A percentile compares a stretch with the other conserved stretches of the same genome.
Evolutionary conservation across 2,329 filamentous ascomycete species (phyloP).

Genomic region (Arachnomyces sp.): DNA sequence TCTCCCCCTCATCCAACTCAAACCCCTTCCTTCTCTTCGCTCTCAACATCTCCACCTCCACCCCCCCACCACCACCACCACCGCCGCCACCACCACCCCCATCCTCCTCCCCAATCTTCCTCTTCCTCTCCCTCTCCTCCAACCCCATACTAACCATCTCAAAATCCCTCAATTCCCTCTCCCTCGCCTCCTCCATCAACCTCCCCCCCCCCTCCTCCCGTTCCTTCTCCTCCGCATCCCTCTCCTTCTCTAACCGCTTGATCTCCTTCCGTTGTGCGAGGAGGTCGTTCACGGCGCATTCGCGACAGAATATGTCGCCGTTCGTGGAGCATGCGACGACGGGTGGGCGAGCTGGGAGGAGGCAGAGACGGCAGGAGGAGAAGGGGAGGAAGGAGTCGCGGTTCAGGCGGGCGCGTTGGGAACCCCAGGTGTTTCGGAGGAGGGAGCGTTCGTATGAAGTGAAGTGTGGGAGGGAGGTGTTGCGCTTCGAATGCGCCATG

Average conservation of each 20-base stretch:
- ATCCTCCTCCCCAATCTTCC: slow-evolving; percentile 22
- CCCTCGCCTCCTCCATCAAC: slow-evolving; percentile 60
- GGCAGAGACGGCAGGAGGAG: slow-evolving; percentile 78
- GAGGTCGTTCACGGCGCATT: slow-evolving; percentile 88
- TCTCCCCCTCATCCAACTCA: slow-evolving; percentile 67
- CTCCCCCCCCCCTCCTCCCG: slow-evolving; percentile 51
- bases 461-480: slow-evolving; percentile 88
- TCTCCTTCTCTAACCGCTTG: slow-evolving; percentile 63
- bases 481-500: slow-evolving; percentile 59
- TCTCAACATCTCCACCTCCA: slow-evolving; percentile 38
- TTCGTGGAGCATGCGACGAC: slow-evolving; percentile 70
- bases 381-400: slow-evolving; percentile 91
- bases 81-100: slow-evolving; percentile 19
- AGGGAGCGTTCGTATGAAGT: slow-evolving; percentile 82
- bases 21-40: slow-evolving; percentile 65
- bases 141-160: slow-evolving; percentile 71
- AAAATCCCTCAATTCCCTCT: slow-evolving; percentile 69
- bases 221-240: slow-evolving; percentile 55
- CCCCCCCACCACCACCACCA: slow-evolving; percentile 29
- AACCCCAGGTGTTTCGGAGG: slow-evolving; percentile 73
- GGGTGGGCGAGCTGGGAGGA: slow-evolving; percentile 70
- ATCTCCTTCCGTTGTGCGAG: slow-evolving; percentile 86
- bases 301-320: slow-evolving; percentile 89
- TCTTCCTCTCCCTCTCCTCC: slow-evolving; percentile 23
- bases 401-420: slow-evolving; percentile 70